Evolutionary conservation across 1,139 yeast species (phyloP), one percentile per base, ranked within the genome.

Genomic region (Yamadazyma atmosphaerica): DNA sequence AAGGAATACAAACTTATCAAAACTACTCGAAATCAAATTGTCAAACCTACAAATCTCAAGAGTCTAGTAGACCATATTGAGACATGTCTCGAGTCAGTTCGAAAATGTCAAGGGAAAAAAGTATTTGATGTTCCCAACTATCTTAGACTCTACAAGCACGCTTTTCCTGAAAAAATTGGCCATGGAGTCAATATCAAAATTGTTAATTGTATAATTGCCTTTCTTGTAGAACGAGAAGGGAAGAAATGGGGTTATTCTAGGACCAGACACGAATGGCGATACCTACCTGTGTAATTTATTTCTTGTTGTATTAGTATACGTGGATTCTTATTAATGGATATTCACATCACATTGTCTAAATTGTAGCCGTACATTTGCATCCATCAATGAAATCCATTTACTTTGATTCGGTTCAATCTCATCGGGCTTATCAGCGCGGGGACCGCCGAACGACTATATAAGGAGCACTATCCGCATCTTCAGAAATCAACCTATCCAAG

Each of bases 131-230:
- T 54, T 10, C 44, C 42, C 19, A 44, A 44, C 33, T 46, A 50
- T 34, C 18, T 49, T n/a, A 34, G 44, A 25, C 33, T 41, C 11
- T 49, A 35, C 34, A 36, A 37, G 27, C 17, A 41, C 3, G 17
- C 18, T 24, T 17, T 33, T 18, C 33, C 30, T 29, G 30, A 36
- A 21, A 13, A 17, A 4, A 23, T 55, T 6, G 56, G 58, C 2
- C 42, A 45, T 12, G 49, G 46, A 3, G 35, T 59, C 7, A 47
- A 49, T 28, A 41, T 46, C 35, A 56, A 55, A 36, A 29, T 60
- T 7, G 40, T 63, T 28, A 65, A 65, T 41, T 59, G 54, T 2
- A 51, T 65, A 2, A 50, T 65, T 11, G 66, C 60, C 18, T 47
- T 50, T 39, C 47, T 61, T 4, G 40, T 60, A 12, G 42, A 42